Evolutionary conservation across 192 early-diverging fungal genomes (phyloP).

Genomic region (Piromyces sp.): DNA sequence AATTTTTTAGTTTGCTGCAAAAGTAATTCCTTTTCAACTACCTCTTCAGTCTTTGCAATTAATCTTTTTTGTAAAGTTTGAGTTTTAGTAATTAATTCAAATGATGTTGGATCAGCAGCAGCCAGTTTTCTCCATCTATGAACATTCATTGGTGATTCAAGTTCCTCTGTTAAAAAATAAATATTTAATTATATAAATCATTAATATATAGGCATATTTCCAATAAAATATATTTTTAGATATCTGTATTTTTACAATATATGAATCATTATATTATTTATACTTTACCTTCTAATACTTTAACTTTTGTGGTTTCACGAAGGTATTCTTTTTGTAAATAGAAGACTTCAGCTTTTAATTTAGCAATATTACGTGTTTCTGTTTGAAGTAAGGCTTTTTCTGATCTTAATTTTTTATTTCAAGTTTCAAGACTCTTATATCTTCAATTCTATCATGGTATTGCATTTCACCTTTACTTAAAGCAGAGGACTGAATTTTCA

Average conservation of each 20-base stretch:
- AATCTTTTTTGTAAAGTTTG: constrained; percentile 39
- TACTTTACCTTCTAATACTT: constrained; percentile 32
- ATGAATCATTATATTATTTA: too few species aligned
- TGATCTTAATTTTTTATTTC: constrained; percentile 37
- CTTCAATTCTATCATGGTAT: constrained; percentile 38
- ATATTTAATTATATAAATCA: neutral
- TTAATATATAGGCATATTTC: too few species aligned
- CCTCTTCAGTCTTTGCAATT: constrained; percentile 41
- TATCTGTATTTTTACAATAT: too few species aligned
- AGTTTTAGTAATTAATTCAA: constrained; percentile 39
- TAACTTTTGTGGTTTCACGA: constrained; percentile 33
- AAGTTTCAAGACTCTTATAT: constrained; percentile 39
- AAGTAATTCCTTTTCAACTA: constrained; percentile 40
- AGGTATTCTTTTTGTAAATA: constrained; percentile 34
- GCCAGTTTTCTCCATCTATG: constrained; percentile 41
- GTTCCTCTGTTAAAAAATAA: constrained; percentile 22
- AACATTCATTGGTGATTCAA: constrained; percentile 45
- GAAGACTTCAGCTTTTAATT: constrained; percentile 30
- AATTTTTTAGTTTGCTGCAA: constrained; percentile 38
- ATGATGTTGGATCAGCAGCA: constrained; percentile 38
- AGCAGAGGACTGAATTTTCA: constrained; percentile 40
- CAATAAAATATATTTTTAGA: too few species aligned
- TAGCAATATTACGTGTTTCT: constrained; percentile 36
- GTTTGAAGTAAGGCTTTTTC: constrained; percentile 40
- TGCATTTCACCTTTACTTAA: constrained; percentile 44